Base-by-base conservation (phyloP, 1,284 basidiomycete species). In the Boletus smithii region DNA sequence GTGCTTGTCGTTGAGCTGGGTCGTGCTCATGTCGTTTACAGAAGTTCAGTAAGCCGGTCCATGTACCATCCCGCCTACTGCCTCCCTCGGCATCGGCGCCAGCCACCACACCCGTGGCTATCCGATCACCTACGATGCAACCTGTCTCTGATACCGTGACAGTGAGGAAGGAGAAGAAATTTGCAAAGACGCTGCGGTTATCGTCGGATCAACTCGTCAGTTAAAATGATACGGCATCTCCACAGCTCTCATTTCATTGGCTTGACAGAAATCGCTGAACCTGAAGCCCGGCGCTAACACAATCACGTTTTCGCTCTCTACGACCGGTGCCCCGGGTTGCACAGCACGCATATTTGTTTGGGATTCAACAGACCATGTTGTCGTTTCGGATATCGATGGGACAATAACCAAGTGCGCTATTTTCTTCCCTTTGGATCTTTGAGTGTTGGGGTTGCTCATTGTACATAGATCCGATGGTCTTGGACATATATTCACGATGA, bases 311-410 rank as follows among this genome's bases (percentile, higher is more conserved):
- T 94, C 93, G 1, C 82, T 98, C 31, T 93, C 92, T n/a, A 82
- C 90, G 41, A 88, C 91, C 5, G 91, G 92, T 6, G 79, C 80
- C 3, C 84, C 91, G 2, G 89, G 88, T 0, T 97, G 95, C 57
- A 85, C 91, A 2, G 93, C 97, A 8, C 80, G 94, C 4, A 91
- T 99, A 56, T 99, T 99, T 59, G 75, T 99, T 14, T 99, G 95
- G 95, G 91, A 98, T 53, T 81, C 85, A 23, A 85, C 82, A 8
- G 92, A 97, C 66, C 80, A 81, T 22, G 83, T 99, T 18, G 90
- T 99, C 27, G 85, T 99, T 35, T 98, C 95, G 29, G 97, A 99
- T 65, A 99, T 99, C 53, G 97, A 99, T 64, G 97, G 97, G 2
- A 99, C 97, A 0, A 99, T 99, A 65, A 99, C 97, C 29, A 97